Evolutionary conservation across 2,329 filamentous ascomycete genomes (phyloP).

Genomic region (Talaromyces piceae): DNA sequence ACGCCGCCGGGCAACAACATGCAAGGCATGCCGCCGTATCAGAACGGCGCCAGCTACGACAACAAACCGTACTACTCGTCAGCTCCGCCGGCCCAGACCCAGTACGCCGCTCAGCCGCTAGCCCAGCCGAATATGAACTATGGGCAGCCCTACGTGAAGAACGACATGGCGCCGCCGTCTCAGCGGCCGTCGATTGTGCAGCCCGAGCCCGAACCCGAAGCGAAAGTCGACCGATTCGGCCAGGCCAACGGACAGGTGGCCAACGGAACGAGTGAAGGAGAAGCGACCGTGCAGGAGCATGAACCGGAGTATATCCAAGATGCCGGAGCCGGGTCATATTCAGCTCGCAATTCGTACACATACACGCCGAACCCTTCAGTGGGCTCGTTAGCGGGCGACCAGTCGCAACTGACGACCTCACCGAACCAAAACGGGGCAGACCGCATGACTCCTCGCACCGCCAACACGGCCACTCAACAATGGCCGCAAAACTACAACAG

Average conservation of each 20-base stretch:
- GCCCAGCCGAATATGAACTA: slow-evolving; percentile 65
- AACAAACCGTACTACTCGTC: slow-evolving; percentile 70
- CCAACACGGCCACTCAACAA: slow-evolving; percentile 64
- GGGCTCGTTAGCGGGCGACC: slow-evolving; percentile 60
- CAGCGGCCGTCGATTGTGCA: slow-evolving; percentile 52
- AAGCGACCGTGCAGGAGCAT: slow-evolving; percentile 64
- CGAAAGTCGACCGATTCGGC: slow-evolving; percentile 62
- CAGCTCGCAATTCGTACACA: slow-evolving; percentile 66
- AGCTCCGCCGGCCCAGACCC: slow-evolving; percentile 56
- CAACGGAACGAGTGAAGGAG: slow-evolving; percentile 54
- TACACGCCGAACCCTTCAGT: slow-evolving; percentile 63
- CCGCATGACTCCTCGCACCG: slow-evolving; percentile 70
- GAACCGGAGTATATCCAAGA: slow-evolving; percentile 79
- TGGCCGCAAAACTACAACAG: slow-evolving; percentile 65
- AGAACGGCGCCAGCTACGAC: slow-evolving; percentile 65
- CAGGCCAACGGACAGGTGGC: slow-evolving; percentile 48
- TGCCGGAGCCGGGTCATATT: slow-evolving; percentile 62
- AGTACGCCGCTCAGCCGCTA: slow-evolving; percentile 59
- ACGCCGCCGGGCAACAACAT: slow-evolving; percentile 74
- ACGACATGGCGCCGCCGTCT: slow-evolving; percentile 79
- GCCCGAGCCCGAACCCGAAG: slow-evolving; percentile 53
- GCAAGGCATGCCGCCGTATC: slow-evolving; percentile 73
- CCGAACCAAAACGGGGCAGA: slow-evolving; percentile 74
- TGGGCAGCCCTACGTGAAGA: slow-evolving; percentile 64
- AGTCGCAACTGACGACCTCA: slow-evolving; percentile 71